Percentiles rank a stretch among this genome's conserved stretches.
phyloP scores from a whole-genome alignment of 78 protist genomes.

The Dictyostelium citrinum region DNA sequence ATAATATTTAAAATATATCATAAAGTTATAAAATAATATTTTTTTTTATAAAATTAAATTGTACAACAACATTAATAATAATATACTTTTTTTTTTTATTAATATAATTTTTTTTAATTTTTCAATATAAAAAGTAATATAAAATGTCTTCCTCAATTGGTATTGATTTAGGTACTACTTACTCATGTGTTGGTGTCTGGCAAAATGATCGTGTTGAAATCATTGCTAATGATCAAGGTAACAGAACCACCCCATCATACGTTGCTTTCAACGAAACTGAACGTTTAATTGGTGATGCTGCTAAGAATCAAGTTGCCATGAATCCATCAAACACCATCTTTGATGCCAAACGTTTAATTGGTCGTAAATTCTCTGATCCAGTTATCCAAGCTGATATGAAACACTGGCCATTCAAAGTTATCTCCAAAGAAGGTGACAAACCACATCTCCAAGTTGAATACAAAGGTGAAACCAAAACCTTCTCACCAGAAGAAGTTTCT shows the following conservation, averaged over 20 bases:
- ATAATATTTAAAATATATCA: too few relatives aligned
- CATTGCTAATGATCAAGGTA: constrained; percentile 97
- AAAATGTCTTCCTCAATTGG: constrained; percentile 84
- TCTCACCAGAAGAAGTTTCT: constrained; percentile 91
- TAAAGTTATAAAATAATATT: too few relatives aligned
- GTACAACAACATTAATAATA: too few relatives aligned
- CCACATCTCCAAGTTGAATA: constrained; percentile 84
- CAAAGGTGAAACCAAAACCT: constrained; percentile 83
- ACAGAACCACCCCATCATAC: constrained; percentile 97
- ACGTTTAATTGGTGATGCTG: constrained; percentile 97
- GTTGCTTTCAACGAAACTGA: constrained; percentile 97
- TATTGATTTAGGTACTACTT: constrained; percentile 97
- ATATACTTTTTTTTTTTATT: too few relatives aligned
- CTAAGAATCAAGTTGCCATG: constrained; percentile 96
- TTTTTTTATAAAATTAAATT: too few relatives aligned
- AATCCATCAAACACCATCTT: constrained; percentile 98
- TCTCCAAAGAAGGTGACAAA: constrained; percentile 63
- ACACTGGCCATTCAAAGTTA: constrained; percentile 93
- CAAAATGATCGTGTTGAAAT: constrained; percentile 94
- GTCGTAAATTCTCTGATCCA: constrained; percentile 83
- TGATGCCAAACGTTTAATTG: constrained; percentile 97
- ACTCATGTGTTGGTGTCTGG: constrained; percentile 94
- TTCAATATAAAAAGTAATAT: too few relatives aligned
- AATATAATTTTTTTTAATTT: too few relatives aligned
- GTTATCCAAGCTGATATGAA: constrained; percentile 89